A percentile compares a stretch with the other conserved stretches of the same genome.
Evolutionary conservation across 768 basidiomycete species (phyloP).

Genomic region (Boletales sp.): DNA sequence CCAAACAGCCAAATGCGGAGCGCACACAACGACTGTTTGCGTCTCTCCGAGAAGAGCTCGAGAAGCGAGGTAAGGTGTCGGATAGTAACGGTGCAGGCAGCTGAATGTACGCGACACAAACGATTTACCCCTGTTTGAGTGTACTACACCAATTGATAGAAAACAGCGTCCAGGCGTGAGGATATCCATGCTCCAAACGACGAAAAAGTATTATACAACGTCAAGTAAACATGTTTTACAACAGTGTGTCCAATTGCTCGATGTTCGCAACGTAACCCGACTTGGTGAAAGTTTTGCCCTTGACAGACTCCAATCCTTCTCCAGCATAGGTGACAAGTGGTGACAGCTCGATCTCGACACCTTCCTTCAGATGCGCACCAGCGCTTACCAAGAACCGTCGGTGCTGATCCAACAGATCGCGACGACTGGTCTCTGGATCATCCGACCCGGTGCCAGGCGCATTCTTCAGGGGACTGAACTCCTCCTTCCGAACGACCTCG

Average conservation of each 20-base stretch:
- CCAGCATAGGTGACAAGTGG: slow-evolving; percentile 89
- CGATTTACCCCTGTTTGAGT: slow-evolving; percentile 11
- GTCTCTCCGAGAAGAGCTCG: slow-evolving; percentile 79
- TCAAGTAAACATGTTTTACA: slow-evolving; percentile 31
- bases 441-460: slow-evolving; percentile 90
- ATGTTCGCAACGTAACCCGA: slow-evolving; percentile 64
- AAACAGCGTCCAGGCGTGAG: background rate
- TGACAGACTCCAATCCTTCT: slow-evolving; percentile 78
- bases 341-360: slow-evolving; percentile 86
- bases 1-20: slow-evolving; percentile 70
- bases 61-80: slow-evolving; percentile 56
- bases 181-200: too few species aligned
- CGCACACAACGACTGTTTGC: slow-evolving; percentile 77
- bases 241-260: slow-evolving; percentile 70
- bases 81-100: slow-evolving; percentile 44
- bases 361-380: slow-evolving; percentile 70
- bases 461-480: slow-evolving; percentile 98
- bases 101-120: slow-evolving; percentile 27
- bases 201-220: too few species aligned
- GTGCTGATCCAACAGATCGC: slow-evolving; percentile 87
- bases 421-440: slow-evolving; percentile 85
- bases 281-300: slow-evolving; percentile 74
- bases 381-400: slow-evolving; percentile 74
- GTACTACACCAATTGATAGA: slow-evolving; percentile 4
- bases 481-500: slow-evolving; percentile 83